Evolutionary conservation across 192 early-diverging fungal genomes (phyloP), one percentile per base, ranked within the genome.

Genomic region (Phycomyces blakesleeanus): DNA sequence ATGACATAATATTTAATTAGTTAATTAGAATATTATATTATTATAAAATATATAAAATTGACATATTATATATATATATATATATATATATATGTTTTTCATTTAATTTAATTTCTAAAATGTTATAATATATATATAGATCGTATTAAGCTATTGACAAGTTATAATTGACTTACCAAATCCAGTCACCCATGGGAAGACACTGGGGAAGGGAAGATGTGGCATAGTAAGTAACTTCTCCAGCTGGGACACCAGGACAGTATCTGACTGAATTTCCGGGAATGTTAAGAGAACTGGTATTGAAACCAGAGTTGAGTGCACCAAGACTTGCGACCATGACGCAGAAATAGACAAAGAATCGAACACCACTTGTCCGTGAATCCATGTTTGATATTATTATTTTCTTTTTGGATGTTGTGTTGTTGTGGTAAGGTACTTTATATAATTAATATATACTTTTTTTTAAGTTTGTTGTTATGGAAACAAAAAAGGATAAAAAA

Each of bases 211-310:
- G 38, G 40, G 56, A 37, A 21, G 71, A 73, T 3, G 74, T 51
- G 0, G 71, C 61, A 55, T 73, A 73, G 55, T 62, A 64, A 25
- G 55, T 68, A 9, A 61, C 27, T 10, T 54, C 54, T 47, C 59
- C 69, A 5, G 69, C 57, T 10, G 78, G 64, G n/a, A 68, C 66
- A 29, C 24, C 42, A 42, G 70, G 70, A 57, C 84, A 86, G 55
- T 81, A 73, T 63, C 79, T 79, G 27, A 86, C 70, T 18, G 75
- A 69, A 54, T 79, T 79, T 52, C 78, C 84, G 1, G 84, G 84
- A 63, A 86, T 86, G 47, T 86, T 86, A n/a, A 73, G 56, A 12
- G 66, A 64, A 25, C 59, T 62, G 12, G 71, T 73, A 37, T 73
- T 73, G n/a, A 73, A 44, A 58, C 71, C 71, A 41, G 54, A 58